These are phyloP conservation scores for Cicer arietinum DNA, from an alignment of 306 rosid genomes.

Conservation along the genomic window DNA sequence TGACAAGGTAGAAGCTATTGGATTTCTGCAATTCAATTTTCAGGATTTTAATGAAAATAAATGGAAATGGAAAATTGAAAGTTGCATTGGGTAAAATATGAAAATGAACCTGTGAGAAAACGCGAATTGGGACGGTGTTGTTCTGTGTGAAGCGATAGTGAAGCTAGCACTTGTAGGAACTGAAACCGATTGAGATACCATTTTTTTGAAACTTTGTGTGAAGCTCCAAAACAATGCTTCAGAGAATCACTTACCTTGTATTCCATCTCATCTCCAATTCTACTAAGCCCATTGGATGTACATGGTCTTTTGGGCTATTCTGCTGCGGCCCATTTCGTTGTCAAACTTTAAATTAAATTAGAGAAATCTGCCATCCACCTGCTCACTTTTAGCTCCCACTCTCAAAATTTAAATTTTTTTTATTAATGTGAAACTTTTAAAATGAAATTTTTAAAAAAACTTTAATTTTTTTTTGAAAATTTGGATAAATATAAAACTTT, in stretches of 20 bases:
- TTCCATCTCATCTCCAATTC: not conserved
- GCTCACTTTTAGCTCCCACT: too few relatives aligned
- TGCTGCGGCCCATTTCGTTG: too few relatives aligned
- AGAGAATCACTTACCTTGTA: not conserved
- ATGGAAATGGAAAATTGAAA: not conserved
- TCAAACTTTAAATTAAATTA: too few relatives aligned
- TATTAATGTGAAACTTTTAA: too few relatives aligned
- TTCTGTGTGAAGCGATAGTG: slow-evolving; percentile 60
- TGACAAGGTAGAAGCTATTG: slow-evolving; percentile 58
- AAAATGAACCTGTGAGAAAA: slow-evolving; percentile 56
- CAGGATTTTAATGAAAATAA: slow-evolving; percentile 7
- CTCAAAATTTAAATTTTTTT: too few relatives aligned
- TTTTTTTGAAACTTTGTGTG: slow-evolving; percentile 42
- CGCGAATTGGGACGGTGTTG: slow-evolving; percentile 46
- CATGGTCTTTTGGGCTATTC: not conserved
- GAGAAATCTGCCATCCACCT: too few relatives aligned
- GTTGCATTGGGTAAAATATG: not conserved
- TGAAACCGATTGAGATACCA: slow-evolving; percentile 69
- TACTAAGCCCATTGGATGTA: slow-evolving; percentile 29
- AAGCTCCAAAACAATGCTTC: not conserved
- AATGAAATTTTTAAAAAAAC: too few relatives aligned
- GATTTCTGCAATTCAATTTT: slow-evolving; percentile 51
- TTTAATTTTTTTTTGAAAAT: too few relatives aligned
- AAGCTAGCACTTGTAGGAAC: slow-evolving; percentile 62
- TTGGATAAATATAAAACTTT: too few relatives aligned